These are phyloP conservation scores for Cryoendolithus antarcticus DNA, from an alignment of 2,329 filamentous ascomycete species.

Conservation along the genomic window DNA sequence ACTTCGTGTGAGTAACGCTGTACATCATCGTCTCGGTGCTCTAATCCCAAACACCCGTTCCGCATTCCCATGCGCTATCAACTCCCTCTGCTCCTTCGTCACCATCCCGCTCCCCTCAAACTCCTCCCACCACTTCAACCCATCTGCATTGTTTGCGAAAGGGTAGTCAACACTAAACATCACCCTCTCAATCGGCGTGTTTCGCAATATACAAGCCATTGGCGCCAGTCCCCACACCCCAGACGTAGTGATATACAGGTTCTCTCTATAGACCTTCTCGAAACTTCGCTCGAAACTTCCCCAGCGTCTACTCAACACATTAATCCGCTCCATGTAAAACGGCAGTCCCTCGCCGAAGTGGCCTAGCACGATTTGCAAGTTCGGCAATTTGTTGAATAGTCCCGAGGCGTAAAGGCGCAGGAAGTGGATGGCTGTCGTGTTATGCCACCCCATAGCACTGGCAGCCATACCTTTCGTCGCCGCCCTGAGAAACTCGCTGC, in stretches of 20 bases:
- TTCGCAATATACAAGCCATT: slow-evolving; percentile 29
- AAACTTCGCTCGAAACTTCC: slow-evolving; percentile 29
- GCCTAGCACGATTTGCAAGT: slow-evolving; percentile 43
- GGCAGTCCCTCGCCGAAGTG: slow-evolving; percentile 48
- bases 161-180: slow-evolving; percentile 50
- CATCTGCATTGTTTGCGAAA: slow-evolving; percentile 40
- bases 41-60: slow-evolving; percentile 33
- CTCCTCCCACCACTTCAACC: slow-evolving; percentile 38
- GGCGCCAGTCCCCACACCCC: slow-evolving; percentile 43
- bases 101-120: slow-evolving; percentile 40
- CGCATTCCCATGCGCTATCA: slow-evolving; percentile 40
- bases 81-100: slow-evolving; percentile 35
- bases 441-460: slow-evolving; percentile 35
- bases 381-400: slow-evolving; percentile 43
- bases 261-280: slow-evolving; percentile 31
- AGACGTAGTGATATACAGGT: slow-evolving; percentile 49
- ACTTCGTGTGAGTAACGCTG: too few relatives aligned
- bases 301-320: slow-evolving; percentile 18
- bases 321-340: slow-evolving; percentile 41
- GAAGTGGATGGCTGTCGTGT: slow-evolving; percentile 37
- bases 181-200: slow-evolving; percentile 34
- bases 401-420: slow-evolving; percentile 40
- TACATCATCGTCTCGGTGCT: slow-evolving; percentile 3
- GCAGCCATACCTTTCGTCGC: too few relatives aligned
- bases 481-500: background rate